These are phyloP conservation scores for Cladophialophora psammophila DNA, from an alignment of 2,329 filamentous ascomycete genomes.

Conservation along the genomic window DNA sequence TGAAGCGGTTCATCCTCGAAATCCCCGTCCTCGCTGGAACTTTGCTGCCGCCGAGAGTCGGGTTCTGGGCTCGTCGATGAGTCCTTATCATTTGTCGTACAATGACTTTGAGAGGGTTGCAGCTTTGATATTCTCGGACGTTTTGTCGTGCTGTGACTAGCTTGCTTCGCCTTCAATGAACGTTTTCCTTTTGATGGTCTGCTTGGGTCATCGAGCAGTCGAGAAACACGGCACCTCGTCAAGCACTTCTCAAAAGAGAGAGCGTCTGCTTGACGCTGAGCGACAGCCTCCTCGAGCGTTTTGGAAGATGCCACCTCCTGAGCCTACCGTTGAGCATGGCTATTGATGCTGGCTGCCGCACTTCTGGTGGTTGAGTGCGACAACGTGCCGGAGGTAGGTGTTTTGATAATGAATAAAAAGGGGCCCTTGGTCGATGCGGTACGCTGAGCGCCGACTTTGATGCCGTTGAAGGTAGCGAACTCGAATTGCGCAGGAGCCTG, in stretches of 20 bases:
- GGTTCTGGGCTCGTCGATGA: constrained; percentile 2
- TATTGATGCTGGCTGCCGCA: constrained; percentile 31
- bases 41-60: not conserved
- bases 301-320: constrained; percentile 22
- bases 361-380: constrained; percentile 27
- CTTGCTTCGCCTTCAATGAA: not conserved
- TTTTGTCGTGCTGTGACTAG: not conserved
- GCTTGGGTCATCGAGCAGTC: constrained; percentile 18
- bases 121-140: not conserved
- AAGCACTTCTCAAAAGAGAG: constrained; percentile 25
- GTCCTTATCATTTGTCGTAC: constrained; percentile 2
- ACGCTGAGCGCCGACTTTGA: constrained; percentile 12
- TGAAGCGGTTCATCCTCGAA: not conserved
- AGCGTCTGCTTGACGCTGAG: constrained; percentile 4
- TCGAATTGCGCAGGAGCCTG: constrained; percentile 19
- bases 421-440: constrained; percentile 12
- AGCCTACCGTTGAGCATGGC: constrained; percentile 30
- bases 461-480: constrained; percentile 19
- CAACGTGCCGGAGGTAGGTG: constrained; percentile 13
- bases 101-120: not conserved
- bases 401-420: constrained; percentile 22
- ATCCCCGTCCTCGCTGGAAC: not conserved
- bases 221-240: constrained; percentile 26
- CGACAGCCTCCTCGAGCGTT: not conserved
- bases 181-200: constrained; percentile 15